Base-by-base conservation (phyloP, 2,329 filamentous ascomycete species). In the Chaetomiaceae sp. region DNA sequence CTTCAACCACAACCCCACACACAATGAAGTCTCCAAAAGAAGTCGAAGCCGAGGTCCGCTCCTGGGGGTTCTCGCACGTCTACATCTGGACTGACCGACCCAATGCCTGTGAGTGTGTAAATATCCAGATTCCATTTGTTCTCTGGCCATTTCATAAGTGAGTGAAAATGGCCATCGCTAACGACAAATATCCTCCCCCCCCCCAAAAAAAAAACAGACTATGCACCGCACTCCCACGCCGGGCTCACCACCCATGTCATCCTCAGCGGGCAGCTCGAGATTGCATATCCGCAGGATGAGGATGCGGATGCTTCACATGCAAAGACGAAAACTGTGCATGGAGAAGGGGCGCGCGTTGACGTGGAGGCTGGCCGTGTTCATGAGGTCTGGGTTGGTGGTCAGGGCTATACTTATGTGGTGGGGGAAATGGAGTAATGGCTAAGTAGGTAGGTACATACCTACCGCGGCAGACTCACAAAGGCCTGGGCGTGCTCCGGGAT, bases 211-310 rank as follows among this genome's bases (percentile, higher is more conserved):
- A 9, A 5, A 5, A 5, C 25, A 62, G 60, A 89, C 67, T 89
- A 89, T 65, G 73, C 74, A 36, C 85, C 86, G 13, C 86, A 89
- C 64, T 78, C 76, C 13, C 86, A 90, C 64, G 61, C 68, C 20
- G 78, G 77, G 32, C 70, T 84, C 41, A 89, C 85, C 0, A 89
- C 85, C 1, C 86, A 90, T 68, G 73, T 89, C 42, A 83, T 90
- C 54, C 69, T 86, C 21, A 67, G 74, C 5, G 86, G 86, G 36
- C 73, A 81, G 52, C 67, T 90, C 62, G 88, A 82, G 7, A 80
- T 89, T 55, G 77, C 76, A 18, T 89, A 86, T 62, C 85, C 84
- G 0, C 67, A 82, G 11, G 84, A 87, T 53, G 62, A 71, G 16
- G 67, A 69, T 25, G 71, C 77, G 0, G 73, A 72, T n/a, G n/a